Conservation (phyloP, 108 stramenopile species). For the Schizochytrium sp. region DNA sequence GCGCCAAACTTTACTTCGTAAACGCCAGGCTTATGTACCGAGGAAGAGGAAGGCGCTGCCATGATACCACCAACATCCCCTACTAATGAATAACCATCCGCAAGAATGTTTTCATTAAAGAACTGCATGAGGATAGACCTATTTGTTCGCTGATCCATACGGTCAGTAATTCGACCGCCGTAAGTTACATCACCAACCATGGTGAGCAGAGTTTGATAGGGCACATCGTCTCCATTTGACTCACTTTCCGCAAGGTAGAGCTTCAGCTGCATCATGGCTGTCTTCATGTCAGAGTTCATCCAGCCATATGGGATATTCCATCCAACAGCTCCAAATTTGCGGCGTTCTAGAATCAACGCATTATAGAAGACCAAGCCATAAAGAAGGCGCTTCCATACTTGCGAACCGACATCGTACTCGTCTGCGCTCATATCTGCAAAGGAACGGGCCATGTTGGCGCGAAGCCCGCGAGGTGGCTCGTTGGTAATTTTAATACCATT, state of each 20-base stretch:
- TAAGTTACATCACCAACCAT: constrained; percentile 75
- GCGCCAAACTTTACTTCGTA: constrained; percentile 73
- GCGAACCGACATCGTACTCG: constrained; percentile 70
- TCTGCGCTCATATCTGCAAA: constrained; percentile 73
- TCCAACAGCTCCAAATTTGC: constrained; percentile 77
- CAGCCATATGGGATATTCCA: constrained; percentile 80
- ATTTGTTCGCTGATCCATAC: constrained; percentile 75
- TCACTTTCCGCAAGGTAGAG: constrained; percentile 77
- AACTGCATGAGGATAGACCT: constrained; percentile 71
- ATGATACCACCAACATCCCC: constrained; percentile 64
- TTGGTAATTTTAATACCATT: constrained; percentile 78
- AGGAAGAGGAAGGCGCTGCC: constrained; percentile 64
- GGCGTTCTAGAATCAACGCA: constrained; percentile 75
- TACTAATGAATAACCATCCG: constrained; percentile 70
- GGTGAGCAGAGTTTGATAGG: constrained; percentile 75
- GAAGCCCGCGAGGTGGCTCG: constrained; percentile 76
- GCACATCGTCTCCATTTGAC: constrained; percentile 62
- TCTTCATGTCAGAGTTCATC: constrained; percentile 78
- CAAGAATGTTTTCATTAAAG: constrained; percentile 69
- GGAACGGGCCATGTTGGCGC: constrained; percentile 74
- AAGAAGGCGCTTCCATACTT: constrained; percentile 70
- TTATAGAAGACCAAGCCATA: constrained; percentile 77
- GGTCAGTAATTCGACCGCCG: constrained; percentile 76
- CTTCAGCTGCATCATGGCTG: constrained; percentile 75
- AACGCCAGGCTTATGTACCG: constrained; percentile 68